These are phyloP conservation scores for Exophiala oligosperma DNA, from an alignment of 2,329 filamentous ascomycete genomes.

Conservation along the genomic window DNA sequence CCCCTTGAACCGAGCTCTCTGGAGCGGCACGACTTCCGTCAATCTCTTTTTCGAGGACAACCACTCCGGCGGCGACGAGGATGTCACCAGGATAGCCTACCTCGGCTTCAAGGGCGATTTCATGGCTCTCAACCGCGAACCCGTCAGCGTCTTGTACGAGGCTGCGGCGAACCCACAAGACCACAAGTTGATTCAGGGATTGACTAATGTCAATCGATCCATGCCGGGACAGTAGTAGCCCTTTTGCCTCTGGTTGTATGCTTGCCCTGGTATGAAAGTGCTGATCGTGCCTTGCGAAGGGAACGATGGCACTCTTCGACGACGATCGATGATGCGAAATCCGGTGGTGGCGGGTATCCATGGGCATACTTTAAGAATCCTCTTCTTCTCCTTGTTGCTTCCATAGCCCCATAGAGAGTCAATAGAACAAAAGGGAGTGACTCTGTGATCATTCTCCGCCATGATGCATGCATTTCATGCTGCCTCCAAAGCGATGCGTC, in stretches of 20 bases:
- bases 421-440: no score
- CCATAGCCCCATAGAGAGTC: no score
- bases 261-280: no score
- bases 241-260: no score
- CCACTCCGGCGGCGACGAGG: slow-evolving; percentile 76
- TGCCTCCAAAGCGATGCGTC: slow-evolving; percentile 30
- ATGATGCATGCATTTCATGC: slow-evolving; percentile 7
- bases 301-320: no score
- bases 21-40: slow-evolving; percentile 80
- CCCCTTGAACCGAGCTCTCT: slow-evolving; percentile 81
- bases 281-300: no score
- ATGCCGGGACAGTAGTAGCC: slow-evolving; percentile 43
- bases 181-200: slow-evolving; percentile 58
- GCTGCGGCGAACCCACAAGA: slow-evolving; percentile 88
- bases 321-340: no score
- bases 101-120: slow-evolving; percentile 93
- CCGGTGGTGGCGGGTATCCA: no score
- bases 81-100: slow-evolving; percentile 77
- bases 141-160: slow-evolving; percentile 87
- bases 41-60: slow-evolving; percentile 91
- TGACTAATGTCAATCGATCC: slow-evolving; percentile 40
- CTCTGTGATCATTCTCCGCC: no score
- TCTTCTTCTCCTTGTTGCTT: no score
- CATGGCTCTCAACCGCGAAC: slow-evolving; percentile 80
- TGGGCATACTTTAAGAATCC: no score